Evolutionary conservation across 2,329 filamentous ascomycete species (phyloP).

Genomic region (Aureobasidium vineae): DNA sequence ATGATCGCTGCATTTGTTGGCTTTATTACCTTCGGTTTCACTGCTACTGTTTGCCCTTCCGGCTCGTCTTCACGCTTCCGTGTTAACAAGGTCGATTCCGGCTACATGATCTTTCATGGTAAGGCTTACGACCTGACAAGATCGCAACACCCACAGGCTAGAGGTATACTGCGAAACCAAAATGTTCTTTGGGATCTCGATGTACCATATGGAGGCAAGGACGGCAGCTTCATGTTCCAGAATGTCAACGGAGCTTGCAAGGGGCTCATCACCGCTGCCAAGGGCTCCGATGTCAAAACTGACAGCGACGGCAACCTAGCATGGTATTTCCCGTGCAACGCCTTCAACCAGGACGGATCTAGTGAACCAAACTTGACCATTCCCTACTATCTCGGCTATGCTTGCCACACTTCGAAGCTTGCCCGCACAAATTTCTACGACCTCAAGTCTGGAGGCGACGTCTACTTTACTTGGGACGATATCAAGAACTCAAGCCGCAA

Average conservation of each 20-base stretch:
- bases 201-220: slow-evolving; percentile 71
- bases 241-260: slow-evolving; percentile 98
- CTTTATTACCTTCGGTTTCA: slow-evolving; percentile 97
- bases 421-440: slow-evolving; percentile 74
- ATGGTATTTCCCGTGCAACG: slow-evolving; percentile 95
- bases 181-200: slow-evolving; percentile 89
- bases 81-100: slow-evolving; percentile 74
- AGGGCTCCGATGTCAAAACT: slow-evolving; percentile 74
- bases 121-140: slow-evolving; percentile 77
- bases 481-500: slow-evolving; percentile 86
- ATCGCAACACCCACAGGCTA: slow-evolving; percentile 75
- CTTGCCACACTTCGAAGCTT: slow-evolving; percentile 74
- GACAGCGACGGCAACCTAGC: slow-evolving; percentile 71
- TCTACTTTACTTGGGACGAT: slow-evolving; percentile 96
- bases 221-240: slow-evolving; percentile 96
- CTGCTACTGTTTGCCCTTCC: slow-evolving; percentile 74
- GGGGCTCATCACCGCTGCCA: slow-evolving; percentile 71
- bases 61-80: slow-evolving; percentile 67
- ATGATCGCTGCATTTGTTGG: slow-evolving; percentile 85
- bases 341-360: slow-evolving; percentile 93
- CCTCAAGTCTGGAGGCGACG: slow-evolving; percentile 70
- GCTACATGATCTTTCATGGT: slow-evolving; percentile 97
- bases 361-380: slow-evolving; percentile 69
- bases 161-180: slow-evolving; percentile 68
- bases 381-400: slow-evolving; percentile 78